Base-by-base conservation (phyloP, 352 stramenopile genomes). In the Phytopythium helicoides region DNA sequence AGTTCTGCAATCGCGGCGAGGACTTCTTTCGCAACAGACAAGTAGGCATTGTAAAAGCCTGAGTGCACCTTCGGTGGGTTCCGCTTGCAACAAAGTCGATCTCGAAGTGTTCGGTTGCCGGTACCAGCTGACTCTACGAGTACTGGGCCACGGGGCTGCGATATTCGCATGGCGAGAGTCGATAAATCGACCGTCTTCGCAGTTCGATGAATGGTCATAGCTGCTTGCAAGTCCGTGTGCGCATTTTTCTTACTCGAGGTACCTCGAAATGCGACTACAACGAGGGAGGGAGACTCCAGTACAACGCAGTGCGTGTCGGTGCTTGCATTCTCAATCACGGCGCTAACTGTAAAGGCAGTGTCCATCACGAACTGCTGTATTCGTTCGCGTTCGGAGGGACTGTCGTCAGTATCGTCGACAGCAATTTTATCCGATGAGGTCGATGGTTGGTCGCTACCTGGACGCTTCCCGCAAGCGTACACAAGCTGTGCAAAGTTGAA, bases 401-500 rank as follows among this genome's bases (percentile, higher is more conserved):
- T 35, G 21, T 57, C 40, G 14, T 54, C 31, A 4, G 71, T 56
- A 36, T 52, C 28, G 7, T n/a, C 28, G 6, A 45, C n/a, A 0
- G 28, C 7, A n/a, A 51, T n/a, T 8, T 37, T 67, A 54, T 34
- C 23, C 14, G 21, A 11, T 3, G 12, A 14, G 6, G 40, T 33
- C 28, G 9, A 5, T 33, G 28, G 5, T 33, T 5, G 28, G 9
- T 33, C 28, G 28, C 5, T 33, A 9, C 10, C 7, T 1, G 40
- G 40, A 1, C 45, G 60, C 47, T 66, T 68, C 2, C 71, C 71
- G 10, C 71, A 72, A 11, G 61, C 56, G 41, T 81, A 78, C 10
- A 67, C 67, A 16, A 81, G 59, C 36, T 76, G 67, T 1, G 67
- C 58, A 44, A 76, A 64, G 35, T 81, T 81, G 65, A 81, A 78